Evolutionary conservation across 202 grass and related monocot species (phyloP).

Genomic region (Eragrostis tef): DNA sequence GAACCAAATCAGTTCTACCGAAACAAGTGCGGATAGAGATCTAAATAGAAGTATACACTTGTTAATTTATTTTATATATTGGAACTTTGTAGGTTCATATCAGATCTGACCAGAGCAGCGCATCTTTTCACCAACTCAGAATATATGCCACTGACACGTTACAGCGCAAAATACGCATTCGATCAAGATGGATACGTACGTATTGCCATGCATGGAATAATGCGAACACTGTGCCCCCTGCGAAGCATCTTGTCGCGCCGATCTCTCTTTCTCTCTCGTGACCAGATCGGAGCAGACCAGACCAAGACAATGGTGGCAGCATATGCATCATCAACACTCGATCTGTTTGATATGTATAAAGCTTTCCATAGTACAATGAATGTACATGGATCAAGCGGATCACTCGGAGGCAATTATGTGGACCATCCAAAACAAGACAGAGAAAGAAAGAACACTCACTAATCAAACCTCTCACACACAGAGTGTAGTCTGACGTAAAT

Average conservation of each 20-base stretch:
- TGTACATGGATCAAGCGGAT: background rate
- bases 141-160: conserved; percentile 35
- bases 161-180: conserved; percentile 16
- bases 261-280: background rate
- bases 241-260: conserved; percentile 16
- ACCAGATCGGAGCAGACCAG: background rate
- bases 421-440: background rate
- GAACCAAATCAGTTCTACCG: too few relatives aligned
- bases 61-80: too few relatives aligned
- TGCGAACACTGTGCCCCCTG: conserved; percentile 1
- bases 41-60: too few relatives aligned
- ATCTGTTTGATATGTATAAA: conserved; percentile 20
- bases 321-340: background rate
- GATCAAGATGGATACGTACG: background rate
- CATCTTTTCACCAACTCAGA: conserved; percentile 23
- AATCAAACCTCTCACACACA: background rate
- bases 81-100: too few relatives aligned
- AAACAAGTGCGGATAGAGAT: too few relatives aligned
- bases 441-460: background rate
- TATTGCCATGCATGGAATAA: conserved; percentile 27
- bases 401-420: background rate
- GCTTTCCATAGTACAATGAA: background rate
- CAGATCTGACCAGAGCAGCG: too few relatives aligned
- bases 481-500: background rate
- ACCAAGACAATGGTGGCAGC: conserved; percentile 13